Evolutionary conservation across 1,139 yeast genomes (phyloP).

Genomic region (Saccharomyces hybrid): DNA sequence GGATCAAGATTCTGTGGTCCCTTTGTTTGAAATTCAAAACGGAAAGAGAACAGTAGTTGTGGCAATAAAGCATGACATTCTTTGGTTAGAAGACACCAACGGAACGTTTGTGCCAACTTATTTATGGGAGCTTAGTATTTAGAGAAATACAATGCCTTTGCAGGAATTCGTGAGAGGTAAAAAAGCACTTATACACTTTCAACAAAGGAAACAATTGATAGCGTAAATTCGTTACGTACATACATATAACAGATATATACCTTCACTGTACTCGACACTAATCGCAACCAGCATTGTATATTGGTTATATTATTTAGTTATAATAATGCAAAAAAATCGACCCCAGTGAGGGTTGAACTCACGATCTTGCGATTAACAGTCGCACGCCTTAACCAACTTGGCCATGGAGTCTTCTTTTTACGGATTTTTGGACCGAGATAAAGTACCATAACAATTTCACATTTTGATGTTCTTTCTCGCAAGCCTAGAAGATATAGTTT

Average conservation of each 20-base stretch:
- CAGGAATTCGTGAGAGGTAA: not conserved
- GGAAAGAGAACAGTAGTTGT: slow-evolving; percentile 7
- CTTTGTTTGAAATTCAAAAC: slow-evolving; percentile 20
- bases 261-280: not conserved
- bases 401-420: slow-evolving; percentile 28
- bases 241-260: not conserved
- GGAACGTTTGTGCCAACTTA: slow-evolving; percentile 33
- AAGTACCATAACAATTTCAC: too few species aligned
- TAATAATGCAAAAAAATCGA: slow-evolving; percentile 19
- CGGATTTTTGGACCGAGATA: not conserved
- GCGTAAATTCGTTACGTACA: not conserved
- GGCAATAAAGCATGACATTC: slow-evolving; percentile 40
- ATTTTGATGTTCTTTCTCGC: too few species aligned
- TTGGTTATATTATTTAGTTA: not conserved
- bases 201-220: not conserved
- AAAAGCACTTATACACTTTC: not conserved
- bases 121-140: slow-evolving; percentile 16
- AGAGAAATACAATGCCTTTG: not conserved
- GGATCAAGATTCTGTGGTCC: slow-evolving; percentile 17
- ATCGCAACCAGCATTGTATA: not conserved
- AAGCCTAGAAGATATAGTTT: too few species aligned
- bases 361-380: slow-evolving; percentile 35
- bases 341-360: slow-evolving; percentile 35
- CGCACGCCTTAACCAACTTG: slow-evolving; percentile 36
- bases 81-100: slow-evolving; percentile 34